A percentile compares a stretch with the other conserved stretches of the same genome.
Evolutionary conservation across 2,329 filamentous ascomycete species (phyloP).

Genomic region (Nemania sp.): DNA sequence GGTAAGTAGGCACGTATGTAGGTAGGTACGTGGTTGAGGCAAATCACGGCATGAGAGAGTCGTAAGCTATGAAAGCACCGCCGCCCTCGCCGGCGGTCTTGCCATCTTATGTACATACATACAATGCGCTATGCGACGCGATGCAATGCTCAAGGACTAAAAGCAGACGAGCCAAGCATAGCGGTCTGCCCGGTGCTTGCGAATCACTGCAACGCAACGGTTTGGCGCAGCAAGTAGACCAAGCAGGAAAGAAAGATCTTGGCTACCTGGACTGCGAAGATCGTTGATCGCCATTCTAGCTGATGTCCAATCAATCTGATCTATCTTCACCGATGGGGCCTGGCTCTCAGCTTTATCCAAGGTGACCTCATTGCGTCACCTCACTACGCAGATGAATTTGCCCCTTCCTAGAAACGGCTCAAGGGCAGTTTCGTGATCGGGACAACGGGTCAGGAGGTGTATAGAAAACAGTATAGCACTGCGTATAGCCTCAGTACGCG

Average conservation of each 20-base stretch:
- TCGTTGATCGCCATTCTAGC: conserved; percentile 14
- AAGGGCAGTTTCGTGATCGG: conserved; percentile 2
- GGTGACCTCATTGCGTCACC: conserved; percentile 31
- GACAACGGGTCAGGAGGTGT: conserved; percentile 13
- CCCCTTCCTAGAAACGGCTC: conserved; percentile 11
- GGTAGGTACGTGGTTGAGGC: too few relatives aligned
- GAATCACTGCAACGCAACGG: conserved; percentile 8
- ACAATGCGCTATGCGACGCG: too few relatives aligned
- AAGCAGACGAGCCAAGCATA: neutral
- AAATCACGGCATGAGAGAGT: neutral
- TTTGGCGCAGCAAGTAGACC: neutral
- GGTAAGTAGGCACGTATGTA: too few relatives aligned
- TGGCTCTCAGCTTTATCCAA: conserved; percentile 3
- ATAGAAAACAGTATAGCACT: neutral
- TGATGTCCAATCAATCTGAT: neutral
- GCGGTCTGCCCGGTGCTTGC: conserved; percentile 1
- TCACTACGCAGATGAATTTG: neutral
- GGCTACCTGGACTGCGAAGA: neutral
- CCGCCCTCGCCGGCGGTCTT: conserved; percentile 23
- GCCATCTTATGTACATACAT: conserved; percentile 36
- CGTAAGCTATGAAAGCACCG: conserved; percentile 18
- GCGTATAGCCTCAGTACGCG: neutral
- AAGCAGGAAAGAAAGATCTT: neutral
- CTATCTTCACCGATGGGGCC: conserved; percentile 8
- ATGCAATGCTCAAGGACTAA: neutral